Evolutionary conservation across 768 basidiomycete genomes (phyloP).

Genomic region (Kwoniella heveanensis): DNA sequence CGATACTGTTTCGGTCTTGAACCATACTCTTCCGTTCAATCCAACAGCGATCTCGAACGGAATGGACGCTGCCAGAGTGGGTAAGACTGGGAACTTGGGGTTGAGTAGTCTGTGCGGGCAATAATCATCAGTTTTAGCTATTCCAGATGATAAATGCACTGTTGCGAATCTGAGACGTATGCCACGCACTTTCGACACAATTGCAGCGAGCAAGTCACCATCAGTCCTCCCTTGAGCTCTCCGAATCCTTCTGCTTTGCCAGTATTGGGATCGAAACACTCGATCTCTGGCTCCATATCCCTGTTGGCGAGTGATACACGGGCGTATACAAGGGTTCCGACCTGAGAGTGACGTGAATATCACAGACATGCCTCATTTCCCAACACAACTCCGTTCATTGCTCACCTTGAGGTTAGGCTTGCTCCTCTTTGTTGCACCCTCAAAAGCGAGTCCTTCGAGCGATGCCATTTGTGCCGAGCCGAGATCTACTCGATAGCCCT

Average conservation of each 20-base stretch:
- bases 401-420: slow-evolving; percentile 86
- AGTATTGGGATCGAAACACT: slow-evolving; percentile 92
- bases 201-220: slow-evolving; percentile 76
- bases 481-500: slow-evolving; percentile 92
- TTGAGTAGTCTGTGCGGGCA: slow-evolving; percentile 73
- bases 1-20: slow-evolving; percentile 71
- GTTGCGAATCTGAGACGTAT: too few species aligned
- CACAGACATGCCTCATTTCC: too few species aligned
- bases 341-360: slow-evolving; percentile 60
- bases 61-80: slow-evolving; percentile 75
- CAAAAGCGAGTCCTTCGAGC: slow-evolving; percentile 89
- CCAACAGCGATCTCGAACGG: slow-evolving; percentile 88
- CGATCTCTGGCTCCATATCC: slow-evolving; percentile 97
- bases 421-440: slow-evolving; percentile 91
- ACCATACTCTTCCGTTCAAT: slow-evolving; percentile 89
- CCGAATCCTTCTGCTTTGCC: slow-evolving; percentile 91
- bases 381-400: background rate
- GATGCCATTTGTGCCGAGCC: slow-evolving; percentile 82
- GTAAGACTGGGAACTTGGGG: slow-evolving; percentile 77
- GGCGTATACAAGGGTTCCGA: slow-evolving; percentile 87
- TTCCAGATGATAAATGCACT: too few species aligned
- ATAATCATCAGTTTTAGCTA: too few species aligned
- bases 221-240: slow-evolving; percentile 84
- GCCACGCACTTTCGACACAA: slow-evolving; percentile 81
- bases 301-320: slow-evolving; percentile 90